Percentiles rank a stretch among this genome's conserved stretches.
phyloP scores from a whole-genome alignment of 208 protist species.

The Porcisia hertigi region DNA sequence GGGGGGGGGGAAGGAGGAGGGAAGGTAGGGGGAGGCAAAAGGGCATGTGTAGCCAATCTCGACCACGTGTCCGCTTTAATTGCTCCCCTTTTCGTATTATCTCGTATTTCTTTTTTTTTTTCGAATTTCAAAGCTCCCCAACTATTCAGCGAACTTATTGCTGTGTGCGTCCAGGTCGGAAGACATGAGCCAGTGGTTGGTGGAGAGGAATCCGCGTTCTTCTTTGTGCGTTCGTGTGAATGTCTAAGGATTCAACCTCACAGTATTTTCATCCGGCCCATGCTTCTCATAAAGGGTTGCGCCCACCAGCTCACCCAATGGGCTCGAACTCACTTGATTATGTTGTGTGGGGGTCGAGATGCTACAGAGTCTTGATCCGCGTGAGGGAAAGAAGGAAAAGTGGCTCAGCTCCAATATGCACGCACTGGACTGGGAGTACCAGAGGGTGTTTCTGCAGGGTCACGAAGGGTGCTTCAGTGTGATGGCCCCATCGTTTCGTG shows the following conservation, averaged over 20 bases:
- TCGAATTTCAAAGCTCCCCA: too few species aligned
- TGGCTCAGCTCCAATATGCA: too few species aligned
- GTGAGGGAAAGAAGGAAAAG: not conserved
- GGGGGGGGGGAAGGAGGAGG: not conserved
- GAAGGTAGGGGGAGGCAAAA: not conserved
- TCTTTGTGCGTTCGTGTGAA: not conserved
- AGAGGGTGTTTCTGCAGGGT: not conserved
- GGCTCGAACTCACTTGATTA: not conserved
- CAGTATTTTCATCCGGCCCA: not conserved
- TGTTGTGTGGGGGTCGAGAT: not conserved
- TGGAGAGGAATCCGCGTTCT: not conserved
- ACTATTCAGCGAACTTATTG: not conserved
- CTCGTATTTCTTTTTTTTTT: not conserved
- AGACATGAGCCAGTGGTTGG: not conserved
- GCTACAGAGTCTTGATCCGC: not conserved
- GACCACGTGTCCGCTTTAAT: not conserved
- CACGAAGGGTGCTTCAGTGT: not conserved
- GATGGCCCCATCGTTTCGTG: not conserved
- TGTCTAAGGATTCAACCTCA: not conserved
- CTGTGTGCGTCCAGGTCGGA: not conserved
- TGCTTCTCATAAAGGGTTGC: not conserved
- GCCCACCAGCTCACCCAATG: not conserved
- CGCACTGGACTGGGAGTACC: not conserved
- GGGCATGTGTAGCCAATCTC: not conserved
- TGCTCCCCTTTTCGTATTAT: conserved; percentile 3